Evolutionary conservation across 768 basidiomycete species (phyloP), one percentile per base, ranked within the genome.

Genomic region (Plicaturopsis crispa): DNA sequence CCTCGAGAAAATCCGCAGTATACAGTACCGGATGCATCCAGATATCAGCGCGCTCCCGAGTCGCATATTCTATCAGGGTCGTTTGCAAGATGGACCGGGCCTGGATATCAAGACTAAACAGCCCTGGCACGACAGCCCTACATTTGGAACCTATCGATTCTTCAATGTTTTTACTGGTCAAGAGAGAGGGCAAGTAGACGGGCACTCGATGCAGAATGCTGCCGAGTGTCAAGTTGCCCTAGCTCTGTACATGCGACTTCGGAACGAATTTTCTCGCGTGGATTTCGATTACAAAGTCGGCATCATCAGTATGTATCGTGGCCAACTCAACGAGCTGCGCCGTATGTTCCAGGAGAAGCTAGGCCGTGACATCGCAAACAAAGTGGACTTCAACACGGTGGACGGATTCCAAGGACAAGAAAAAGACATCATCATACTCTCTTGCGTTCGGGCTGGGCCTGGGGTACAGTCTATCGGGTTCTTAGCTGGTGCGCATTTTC

Each of bases 391-490:
- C 65, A 86, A 96, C 55, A 98, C 96, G 0, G 94, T 99, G 26
- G 94, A 99, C 60, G 96, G 94, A 7, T 98, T 98, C 54, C 96
- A 99, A 59, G 96, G 96, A 34, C 96, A 99, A 63, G 96, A 99
- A 59, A 99, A 99, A 57, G 90, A 94, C 49, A 77, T 99, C 38
- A 94, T 99, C 61, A 97, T 99, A 47, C 70, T 99, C 14, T 98
- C 96, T 3, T 96, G 92, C 55, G 96, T 98, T 14, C 79, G 96
- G 45, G 86, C 91, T 7, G 92, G 96, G 4, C 80, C 87, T 13
- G 82, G 84, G n/a, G 57, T 90, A 14, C 71, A 74, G 41, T 75
- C 67, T 0, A 77, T 98, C 39, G 96, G 96, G 42, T 98, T 98
- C 67, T 72, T 98, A 50, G 73, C 79, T 47, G 91, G 87, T 82